Conservation (phyloP, 805 yeast species). For the Pichia gijzeniarum region DNA sequence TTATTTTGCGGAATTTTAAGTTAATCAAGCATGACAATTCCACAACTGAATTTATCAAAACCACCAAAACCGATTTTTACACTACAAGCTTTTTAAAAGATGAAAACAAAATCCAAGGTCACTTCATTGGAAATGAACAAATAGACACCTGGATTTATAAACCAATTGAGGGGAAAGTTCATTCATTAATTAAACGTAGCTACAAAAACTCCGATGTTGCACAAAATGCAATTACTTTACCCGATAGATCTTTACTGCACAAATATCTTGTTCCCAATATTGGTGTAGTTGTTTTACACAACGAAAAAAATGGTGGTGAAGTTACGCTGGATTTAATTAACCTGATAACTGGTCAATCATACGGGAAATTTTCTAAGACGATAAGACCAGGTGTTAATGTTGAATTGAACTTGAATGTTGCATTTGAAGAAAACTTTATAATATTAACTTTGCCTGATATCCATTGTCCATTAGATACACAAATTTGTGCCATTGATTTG, state of each 20-base stretch:
- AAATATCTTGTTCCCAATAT: slow-evolving; percentile 77
- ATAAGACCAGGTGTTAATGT: background rate
- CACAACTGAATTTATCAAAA: slow-evolving; percentile 13
- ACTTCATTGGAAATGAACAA: slow-evolving; percentile 3
- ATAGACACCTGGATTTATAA: slow-evolving; percentile 19
- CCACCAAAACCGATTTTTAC: slow-evolving; percentile 14
- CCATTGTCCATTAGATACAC: slow-evolving; percentile 37
- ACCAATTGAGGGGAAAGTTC: slow-evolving; percentile 30
- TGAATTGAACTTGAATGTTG: slow-evolving; percentile 36
- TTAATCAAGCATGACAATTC: slow-evolving; percentile 2
- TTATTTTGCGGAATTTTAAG: slow-evolving; percentile 7
- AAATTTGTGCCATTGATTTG: slow-evolving; percentile 68
- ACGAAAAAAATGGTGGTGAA: background rate
- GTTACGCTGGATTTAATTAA: slow-evolving; percentile 56
- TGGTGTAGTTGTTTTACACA: slow-evolving; percentile 24
- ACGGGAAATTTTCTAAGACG: slow-evolving; percentile 33
- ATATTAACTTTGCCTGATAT: slow-evolving; percentile 56
- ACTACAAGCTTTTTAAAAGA: slow-evolving; percentile 7
- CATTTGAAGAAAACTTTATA: slow-evolving; percentile 81
- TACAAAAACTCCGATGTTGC: slow-evolving; percentile 38
- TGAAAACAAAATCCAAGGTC: slow-evolving; percentile 15
- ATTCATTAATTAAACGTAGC: slow-evolving; percentile 35
- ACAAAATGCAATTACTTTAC: slow-evolving; percentile 61
- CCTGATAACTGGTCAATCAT: slow-evolving; percentile 58
- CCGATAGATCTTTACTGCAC: slow-evolving; percentile 69